Base-by-base conservation (phyloP, 495 filamentous ascomycete genomes). In the Umbilicaria muhlenbergii region DNA sequence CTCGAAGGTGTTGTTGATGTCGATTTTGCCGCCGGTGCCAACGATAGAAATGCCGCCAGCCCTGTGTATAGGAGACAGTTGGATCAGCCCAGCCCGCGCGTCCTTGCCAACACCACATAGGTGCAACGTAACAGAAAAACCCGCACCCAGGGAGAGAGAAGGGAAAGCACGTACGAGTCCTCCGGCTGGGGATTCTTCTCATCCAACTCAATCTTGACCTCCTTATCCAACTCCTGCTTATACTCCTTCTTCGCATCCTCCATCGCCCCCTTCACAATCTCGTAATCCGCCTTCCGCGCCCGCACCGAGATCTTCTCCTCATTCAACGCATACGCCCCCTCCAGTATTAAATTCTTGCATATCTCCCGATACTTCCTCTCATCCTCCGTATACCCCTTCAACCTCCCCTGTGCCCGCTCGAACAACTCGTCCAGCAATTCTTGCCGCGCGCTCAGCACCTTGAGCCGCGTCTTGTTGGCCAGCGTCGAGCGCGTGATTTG, bases 1-100 rank as follows among this genome's bases (percentile, higher is more conserved):
- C 52, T 96, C 92, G 39, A 96, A 79, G 19, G 91, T 96, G 65
- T 99, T 95, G 75, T 94, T 86, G 59, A 99, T 93, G 51, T 93
- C 86, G 60, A 99, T 96, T 71, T 88, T 94, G 56, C 92, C 92
- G 46, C 76, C 70, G 38, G 80, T 76, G 19, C 87, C 86, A 17
- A 92, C 59, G 48, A 96, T 81, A 35, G 67, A 58, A 14, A 95
- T 67, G 48, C 91, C 91, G 44, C 91, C 91, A 42, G 86, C 72
- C 49, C 91, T 98, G 45, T 39, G 43, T 98, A 45, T 39, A 43
- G 16, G 15, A 45, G 21, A 32, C 19, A 21, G 8, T n/a, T 17
- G 38, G 28, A 46, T 59, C 31, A 58, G 51, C 18, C 53, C 18
- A 6, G n/a, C n/a, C 24, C 31, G 34, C n/a, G n/a, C n/a, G 39